Evolutionary conservation across 495 filamentous ascomycete species (phyloP).

Genomic region (Talaromyces proteolyticus): DNA sequence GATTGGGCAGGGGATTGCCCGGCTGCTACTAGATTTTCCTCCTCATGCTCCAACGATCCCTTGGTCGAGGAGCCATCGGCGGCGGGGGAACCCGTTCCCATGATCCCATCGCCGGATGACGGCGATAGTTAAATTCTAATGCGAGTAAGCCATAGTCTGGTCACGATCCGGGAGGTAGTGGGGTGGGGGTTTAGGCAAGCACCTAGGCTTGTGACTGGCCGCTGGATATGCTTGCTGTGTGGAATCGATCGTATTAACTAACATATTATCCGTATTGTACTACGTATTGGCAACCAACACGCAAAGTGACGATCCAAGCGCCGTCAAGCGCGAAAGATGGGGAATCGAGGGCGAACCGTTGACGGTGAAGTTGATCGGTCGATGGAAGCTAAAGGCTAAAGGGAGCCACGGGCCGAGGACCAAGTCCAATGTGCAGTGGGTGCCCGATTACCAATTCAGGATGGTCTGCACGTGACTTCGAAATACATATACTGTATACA

Average conservation of each 20-base stretch:
- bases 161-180: neutral
- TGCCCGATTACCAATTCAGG: constrained; percentile 20
- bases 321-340: constrained; percentile 7
- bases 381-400: too few relatives aligned
- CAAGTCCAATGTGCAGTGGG: constrained; percentile 16
- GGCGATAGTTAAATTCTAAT: neutral
- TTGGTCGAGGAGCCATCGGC: constrained; percentile 2
- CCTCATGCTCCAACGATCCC: constrained; percentile 7
- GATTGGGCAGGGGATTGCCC: constrained; percentile 1
- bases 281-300: too few relatives aligned
- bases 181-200: neutral
- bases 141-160: neutral
- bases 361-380: neutral
- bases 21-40: neutral
- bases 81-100: neutral
- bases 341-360: neutral
- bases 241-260: neutral
- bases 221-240: neutral
- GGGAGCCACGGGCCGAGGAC: too few relatives aligned
- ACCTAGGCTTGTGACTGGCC: neutral
- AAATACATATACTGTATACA: too few relatives aligned
- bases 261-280: too few relatives aligned
- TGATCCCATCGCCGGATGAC: neutral
- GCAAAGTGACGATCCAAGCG: neutral
- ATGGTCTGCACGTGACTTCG: constrained; percentile 14